Evolutionary conservation across 225 moss, liverwort and hornwort species (phyloP), one percentile per base, ranked within the genome.

Genomic region (Asterella californica): DNA sequence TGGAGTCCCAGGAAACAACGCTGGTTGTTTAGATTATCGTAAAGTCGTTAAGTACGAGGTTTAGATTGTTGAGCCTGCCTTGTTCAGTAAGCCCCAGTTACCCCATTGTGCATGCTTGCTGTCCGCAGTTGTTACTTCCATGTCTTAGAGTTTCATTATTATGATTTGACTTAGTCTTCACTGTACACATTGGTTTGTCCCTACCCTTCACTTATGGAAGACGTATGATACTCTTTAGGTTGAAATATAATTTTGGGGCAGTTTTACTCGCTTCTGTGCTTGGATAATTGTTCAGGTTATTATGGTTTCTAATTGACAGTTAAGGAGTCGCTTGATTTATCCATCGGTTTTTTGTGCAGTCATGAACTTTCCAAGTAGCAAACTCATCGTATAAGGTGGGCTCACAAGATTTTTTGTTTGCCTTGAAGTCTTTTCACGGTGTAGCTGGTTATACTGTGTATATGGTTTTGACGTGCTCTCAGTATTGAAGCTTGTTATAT

Each of bases 301-400:
- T 30, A 5, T 46, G n/a, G 61, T 61, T 25, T 25, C 27, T 15
- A 5, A 61, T 27, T 25, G 25, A 61, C 48, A 17, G 50, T 60
- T 47, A 78, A 76, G 72, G 80, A 75, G 71, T 85, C 62, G 57
- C 65, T 81, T 82, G 83, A 81, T 83, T 61, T 81, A 62, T 83
- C 37, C 69, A 79, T 81, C 83, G 59, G 74, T 86, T 65, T 82
- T 52, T 48, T 86, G 83, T 86, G 86, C 86, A 86, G 86, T 86
- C 69, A 32, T 69, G 68, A 66, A 50, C 52, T 32, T 77, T 82
- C 66, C 65, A 77, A 62, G 78, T 78, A 81, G 61, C 80, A 75
- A 81, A 78, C 68, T 78, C 79, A 42, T 77, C 80, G 65, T 62
- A 63, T 27, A 78, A 86, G 83, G 86, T 86, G 83, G 83, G 86